Evolutionary conservation across 2,329 filamentous ascomycete genomes (phyloP), one percentile per base, ranked within the genome.

Genomic region (Metarhizium guizhouense): DNA sequence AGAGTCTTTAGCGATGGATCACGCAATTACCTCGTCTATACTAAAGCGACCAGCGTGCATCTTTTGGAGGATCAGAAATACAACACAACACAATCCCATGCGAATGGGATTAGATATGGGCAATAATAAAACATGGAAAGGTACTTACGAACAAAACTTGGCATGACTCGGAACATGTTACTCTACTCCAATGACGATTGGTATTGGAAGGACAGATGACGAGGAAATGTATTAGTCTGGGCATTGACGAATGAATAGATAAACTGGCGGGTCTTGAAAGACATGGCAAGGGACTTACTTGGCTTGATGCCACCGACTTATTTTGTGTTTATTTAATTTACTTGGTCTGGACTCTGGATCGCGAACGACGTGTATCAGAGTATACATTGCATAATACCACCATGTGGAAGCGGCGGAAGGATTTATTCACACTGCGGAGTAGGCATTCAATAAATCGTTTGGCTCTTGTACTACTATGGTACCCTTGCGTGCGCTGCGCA

Each of bases 1-100:
- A 70, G 61, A 63, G 60, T 34, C 61, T 72, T 53, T 72, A 63
- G 32, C 30, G 30, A 10, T n/a, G 25, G 5, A 16, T 10, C 6
- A 18, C 16, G 3, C n/a, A 7, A 13, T 16, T 6, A 1, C 6
- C 11, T 5, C 42, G n/a, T 45, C n/a, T 7, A 20, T 20, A 20
- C n/a, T 16, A 3, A 29, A 30, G 45, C 18, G 45, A 29, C 20
- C 45, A 14, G 25, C 10, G 14, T 30, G 13, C 20, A 48, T 30
- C 20, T 48, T 20, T 30, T 11, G 45, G 25, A 18, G 14, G 4
- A 6, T 47, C 40, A 42, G 18, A 14, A 25, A n/a, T 25, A 47
- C 11, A n/a, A 47, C 6, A 8, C 8, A 47, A 47, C 6, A 47
- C 8, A 25, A 8, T 25, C 18, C 14, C 29, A 40, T 25, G 32